Evolutionary conservation across 2,329 filamentous ascomycete genomes (phyloP).

Genomic region (Blumeria graminis): DNA sequence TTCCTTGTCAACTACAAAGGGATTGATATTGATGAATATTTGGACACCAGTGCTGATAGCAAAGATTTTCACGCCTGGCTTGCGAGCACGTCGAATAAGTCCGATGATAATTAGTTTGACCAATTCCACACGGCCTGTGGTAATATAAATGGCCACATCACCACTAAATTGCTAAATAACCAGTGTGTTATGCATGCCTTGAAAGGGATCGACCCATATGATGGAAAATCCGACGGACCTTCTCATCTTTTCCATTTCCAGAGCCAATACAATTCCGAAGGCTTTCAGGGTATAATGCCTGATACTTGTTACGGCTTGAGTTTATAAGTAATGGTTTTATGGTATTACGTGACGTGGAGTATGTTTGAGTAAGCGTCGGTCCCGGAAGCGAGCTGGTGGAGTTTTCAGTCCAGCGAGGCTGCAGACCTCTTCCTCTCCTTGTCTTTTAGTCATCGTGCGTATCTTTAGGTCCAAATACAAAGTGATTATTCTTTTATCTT

Average conservation of each 20-base stretch:
- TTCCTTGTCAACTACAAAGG: not conserved
- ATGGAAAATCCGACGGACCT: not conserved
- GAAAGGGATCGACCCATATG: not conserved
- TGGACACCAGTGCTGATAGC: not conserved
- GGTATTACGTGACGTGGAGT: too few relatives aligned
- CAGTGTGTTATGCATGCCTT: not conserved
- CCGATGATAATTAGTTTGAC: conserved; percentile 4
- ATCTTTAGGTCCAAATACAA: too few relatives aligned
- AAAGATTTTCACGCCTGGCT: not conserved
- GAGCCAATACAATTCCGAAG: not conserved
- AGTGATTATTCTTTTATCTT: too few relatives aligned
- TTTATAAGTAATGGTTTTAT: too few relatives aligned
- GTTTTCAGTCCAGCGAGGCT: too few relatives aligned
- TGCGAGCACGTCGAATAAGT: not conserved
- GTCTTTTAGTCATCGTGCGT: too few relatives aligned
- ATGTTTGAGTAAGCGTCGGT: too few relatives aligned
- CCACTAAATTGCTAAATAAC: not conserved
- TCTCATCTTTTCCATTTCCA: not conserved
- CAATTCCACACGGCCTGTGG: not conserved
- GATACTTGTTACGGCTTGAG: too few relatives aligned
- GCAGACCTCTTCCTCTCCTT: too few relatives aligned
- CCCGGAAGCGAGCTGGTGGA: too few relatives aligned
- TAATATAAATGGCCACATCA: not conserved
- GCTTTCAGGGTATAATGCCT: not conserved
- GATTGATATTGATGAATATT: not conserved